Evolutionary conservation across 139 green algal species (phyloP).

Genomic region (Closterium sp.): DNA sequence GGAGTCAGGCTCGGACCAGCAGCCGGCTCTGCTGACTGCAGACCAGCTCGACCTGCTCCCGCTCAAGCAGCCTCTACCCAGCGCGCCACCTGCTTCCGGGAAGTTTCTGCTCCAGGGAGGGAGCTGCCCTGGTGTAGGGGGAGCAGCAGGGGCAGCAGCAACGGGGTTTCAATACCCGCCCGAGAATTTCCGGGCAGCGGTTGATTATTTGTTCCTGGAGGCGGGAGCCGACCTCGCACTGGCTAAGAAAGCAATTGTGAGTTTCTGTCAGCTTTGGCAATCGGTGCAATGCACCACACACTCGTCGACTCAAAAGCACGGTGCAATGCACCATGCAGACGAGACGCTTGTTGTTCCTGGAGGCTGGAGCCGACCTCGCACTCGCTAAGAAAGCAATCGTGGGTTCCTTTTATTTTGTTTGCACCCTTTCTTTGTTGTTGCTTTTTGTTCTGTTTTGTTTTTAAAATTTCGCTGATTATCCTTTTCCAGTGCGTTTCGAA

Average conservation of each 20-base stretch:
- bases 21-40: not conserved
- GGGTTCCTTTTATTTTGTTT: no score
- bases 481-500: no score
- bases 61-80: not conserved
- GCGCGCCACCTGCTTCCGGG: not conserved
- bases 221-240: not conserved
- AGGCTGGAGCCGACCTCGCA: not conserved
- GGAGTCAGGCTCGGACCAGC: no score
- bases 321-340: no score
- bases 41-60: not conserved
- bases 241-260: not conserved
- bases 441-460: no score
- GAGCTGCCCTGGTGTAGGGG: not conserved
- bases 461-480: no score
- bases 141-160: not conserved
- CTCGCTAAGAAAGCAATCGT: not conserved
- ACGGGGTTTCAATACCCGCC: not conserved
- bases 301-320: no score
- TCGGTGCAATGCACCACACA: no score
- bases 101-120: not conserved
- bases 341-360: not conserved
- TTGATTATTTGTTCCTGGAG: not conserved
- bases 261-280: no score
- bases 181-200: not conserved
- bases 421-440: no score